These are phyloP conservation scores for Meyerozyma carpophila DNA, from an alignment of 1,139 yeast genomes.

Conservation along the genomic window DNA sequence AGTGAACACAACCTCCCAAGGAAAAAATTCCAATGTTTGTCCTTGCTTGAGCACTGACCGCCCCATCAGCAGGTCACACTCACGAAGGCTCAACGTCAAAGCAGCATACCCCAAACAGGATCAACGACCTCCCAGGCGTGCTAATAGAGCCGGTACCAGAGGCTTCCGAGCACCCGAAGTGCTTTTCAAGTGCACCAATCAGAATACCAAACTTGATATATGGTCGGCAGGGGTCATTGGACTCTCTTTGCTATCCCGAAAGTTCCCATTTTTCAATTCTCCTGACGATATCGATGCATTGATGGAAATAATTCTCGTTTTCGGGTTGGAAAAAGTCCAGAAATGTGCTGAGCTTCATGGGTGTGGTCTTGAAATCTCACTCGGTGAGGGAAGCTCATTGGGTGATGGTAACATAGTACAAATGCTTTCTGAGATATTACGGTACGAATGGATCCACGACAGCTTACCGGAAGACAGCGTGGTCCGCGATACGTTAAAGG, in stretches of 20 bases:
- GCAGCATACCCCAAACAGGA: slow-evolving; percentile 80
- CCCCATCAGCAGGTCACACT: slow-evolving; percentile 26
- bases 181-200: slow-evolving; percentile 79
- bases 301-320: slow-evolving; percentile 76
- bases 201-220: slow-evolving; percentile 74
- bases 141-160: slow-evolving; percentile 96
- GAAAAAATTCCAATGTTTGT: slow-evolving; percentile 15
- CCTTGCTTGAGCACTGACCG: slow-evolving; percentile 11
- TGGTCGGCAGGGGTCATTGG: slow-evolving; percentile 94
- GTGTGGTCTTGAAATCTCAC: slow-evolving; percentile 69
- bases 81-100: slow-evolving; percentile 36
- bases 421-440: slow-evolving; percentile 25
- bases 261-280: slow-evolving; percentile 85
- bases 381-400: slow-evolving; percentile 14
- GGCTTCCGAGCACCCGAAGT: slow-evolving; percentile 97
- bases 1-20: slow-evolving; percentile 9
- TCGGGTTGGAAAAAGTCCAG: slow-evolving; percentile 71
- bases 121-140: slow-evolving; percentile 82
- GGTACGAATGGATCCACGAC: slow-evolving; percentile 27
- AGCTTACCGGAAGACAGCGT: slow-evolving; percentile 38
- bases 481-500: slow-evolving; percentile 30
- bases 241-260: slow-evolving; percentile 61
- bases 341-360: slow-evolving; percentile 85
- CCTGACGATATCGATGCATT: slow-evolving; percentile 91
- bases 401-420: slow-evolving; percentile 29